Evolutionary conservation across 2,329 filamentous ascomycete genomes (phyloP), one percentile per base, ranked within the genome.

Genomic region (Dichotomopilus funicola): DNA sequence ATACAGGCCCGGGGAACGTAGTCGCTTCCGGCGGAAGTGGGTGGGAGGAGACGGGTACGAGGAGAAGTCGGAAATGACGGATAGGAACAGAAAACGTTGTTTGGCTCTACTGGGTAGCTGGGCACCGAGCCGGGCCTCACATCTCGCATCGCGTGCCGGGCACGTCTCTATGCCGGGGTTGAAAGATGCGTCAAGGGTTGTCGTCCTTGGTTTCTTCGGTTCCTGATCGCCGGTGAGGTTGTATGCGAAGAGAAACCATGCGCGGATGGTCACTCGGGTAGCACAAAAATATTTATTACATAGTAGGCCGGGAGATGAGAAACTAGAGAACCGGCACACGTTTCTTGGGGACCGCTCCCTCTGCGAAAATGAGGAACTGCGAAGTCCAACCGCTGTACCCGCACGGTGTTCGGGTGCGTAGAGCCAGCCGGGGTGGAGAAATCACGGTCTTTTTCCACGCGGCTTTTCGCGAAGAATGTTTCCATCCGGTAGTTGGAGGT

Each of bases 151-250:
- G 60, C 56, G 54, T 55, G 51, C 61, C 57, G 49, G 56, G 60
- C 62, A 67, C 62, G 61, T 55, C 56, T 51, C 36, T 53, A 56
- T 62, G 52, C 56, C 19, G 53, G 54, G 43, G 54, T 41, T 51
- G 49, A 42, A 54, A 43, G 36, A 54, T 49, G 55, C 19, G 19
- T 27, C 19, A 27, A 27, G 59, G 53, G 45, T 38, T 42, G 12
- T 49, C 56, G 53, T 62, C 57, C 59, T 59, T 60, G 54, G 62
- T 58, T 59, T 61, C 57, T 59, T 61, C 52, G 61, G 53, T 59
- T 65, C 58, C 61, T 67, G 68, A 69, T 68, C 66, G 65, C 66
- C 44, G 44, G 36, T 53, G 60, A 55, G 53, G 56, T 35, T 35
- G 58, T 62, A 66, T 67, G 64, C 62, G 60, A 59, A 62, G 61